Conservation (phyloP, 352 stramenopile species). For the Globisporangium uncinulatum region DNA sequence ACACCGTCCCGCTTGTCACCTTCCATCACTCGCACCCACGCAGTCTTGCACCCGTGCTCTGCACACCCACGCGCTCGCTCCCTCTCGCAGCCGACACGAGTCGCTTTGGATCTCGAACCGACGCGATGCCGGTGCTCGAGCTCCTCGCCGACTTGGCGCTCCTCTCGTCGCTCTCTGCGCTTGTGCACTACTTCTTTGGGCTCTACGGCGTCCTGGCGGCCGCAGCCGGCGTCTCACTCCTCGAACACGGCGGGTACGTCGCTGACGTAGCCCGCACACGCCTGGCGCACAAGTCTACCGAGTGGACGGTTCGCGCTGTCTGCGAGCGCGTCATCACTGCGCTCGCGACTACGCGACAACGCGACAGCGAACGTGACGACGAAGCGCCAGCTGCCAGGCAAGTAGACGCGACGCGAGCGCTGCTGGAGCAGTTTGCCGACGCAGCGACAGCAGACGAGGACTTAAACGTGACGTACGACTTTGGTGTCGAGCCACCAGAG, state of each 20-base stretch:
- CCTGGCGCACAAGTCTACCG: slow-evolving; percentile 3
- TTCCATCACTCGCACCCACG: too few relatives aligned
- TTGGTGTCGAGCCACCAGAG: not conserved
- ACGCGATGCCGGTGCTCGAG: slow-evolving; percentile 14
- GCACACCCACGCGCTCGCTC: too few relatives aligned
- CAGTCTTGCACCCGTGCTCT: too few relatives aligned
- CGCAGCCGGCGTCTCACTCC: slow-evolving; percentile 26
- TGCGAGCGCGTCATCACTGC: not conserved
- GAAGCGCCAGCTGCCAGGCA: not conserved
- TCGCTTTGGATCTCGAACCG: not conserved
- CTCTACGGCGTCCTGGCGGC: slow-evolving; percentile 39
- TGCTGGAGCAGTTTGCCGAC: slow-evolving; percentile 9
- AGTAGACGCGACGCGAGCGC: not conserved
- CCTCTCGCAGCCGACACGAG: too few relatives aligned
- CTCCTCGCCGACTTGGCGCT: slow-evolving; percentile 56
- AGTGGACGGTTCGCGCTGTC: not conserved
- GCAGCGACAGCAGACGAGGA: not conserved
- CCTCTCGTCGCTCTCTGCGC: slow-evolving; percentile 42
- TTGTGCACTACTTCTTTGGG: slow-evolving; percentile 65
- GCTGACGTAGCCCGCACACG: not conserved
- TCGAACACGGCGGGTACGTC: slow-evolving; percentile 33
- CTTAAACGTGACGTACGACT: not conserved
- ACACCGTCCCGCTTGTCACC: too few relatives aligned
- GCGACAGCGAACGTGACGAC: not conserved
- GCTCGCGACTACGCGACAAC: not conserved